Evolutionary conservation across 2,329 filamentous ascomycete genomes (phyloP).

Genomic region (Claviceps sorghi): DNA sequence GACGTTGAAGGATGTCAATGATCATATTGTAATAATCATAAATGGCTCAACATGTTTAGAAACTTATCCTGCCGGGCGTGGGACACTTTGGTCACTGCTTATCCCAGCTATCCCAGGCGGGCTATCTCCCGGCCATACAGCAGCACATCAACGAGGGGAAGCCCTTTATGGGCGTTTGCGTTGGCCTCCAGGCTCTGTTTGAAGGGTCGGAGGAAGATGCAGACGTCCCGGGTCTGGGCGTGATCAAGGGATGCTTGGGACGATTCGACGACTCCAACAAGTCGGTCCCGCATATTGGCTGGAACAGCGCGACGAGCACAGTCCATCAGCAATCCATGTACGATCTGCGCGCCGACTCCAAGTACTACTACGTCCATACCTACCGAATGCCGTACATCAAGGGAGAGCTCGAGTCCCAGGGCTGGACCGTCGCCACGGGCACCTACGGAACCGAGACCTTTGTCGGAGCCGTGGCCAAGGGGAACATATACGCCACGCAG

Average conservation of each 20-base stretch:
- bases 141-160: conserved; percentile 81
- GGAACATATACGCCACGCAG: conserved; percentile 80
- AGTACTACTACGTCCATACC: conserved; percentile 98
- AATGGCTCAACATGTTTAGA: conserved; percentile 32
- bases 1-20: no score
- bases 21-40: not conserved
- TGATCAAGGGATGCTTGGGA: conserved; percentile 57
- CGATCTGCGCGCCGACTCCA: conserved; percentile 63
- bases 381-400: conserved; percentile 68
- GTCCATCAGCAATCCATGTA: conserved; percentile 45
- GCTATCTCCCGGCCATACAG: conserved; percentile 69
- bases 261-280: conserved; percentile 68
- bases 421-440: conserved; percentile 86
- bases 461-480: conserved; percentile 73
- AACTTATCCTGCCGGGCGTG: conserved; percentile 88
- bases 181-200: conserved; percentile 84
- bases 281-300: conserved; percentile 96
- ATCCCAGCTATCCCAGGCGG: conserved; percentile 64
- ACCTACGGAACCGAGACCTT: conserved; percentile 82
- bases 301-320: conserved; percentile 81
- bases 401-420: conserved; percentile 61
- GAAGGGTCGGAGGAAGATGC: conserved; percentile 69
- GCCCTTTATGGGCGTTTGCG: conserved; percentile 95
- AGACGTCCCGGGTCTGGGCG: conserved; percentile 54
- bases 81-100: conserved; percentile 97